A percentile compares a stretch with the other conserved stretches of the same genome.
Conservation (phyloP, 1,139 yeast species). For the Hyphopichia buzzinii region DNA sequence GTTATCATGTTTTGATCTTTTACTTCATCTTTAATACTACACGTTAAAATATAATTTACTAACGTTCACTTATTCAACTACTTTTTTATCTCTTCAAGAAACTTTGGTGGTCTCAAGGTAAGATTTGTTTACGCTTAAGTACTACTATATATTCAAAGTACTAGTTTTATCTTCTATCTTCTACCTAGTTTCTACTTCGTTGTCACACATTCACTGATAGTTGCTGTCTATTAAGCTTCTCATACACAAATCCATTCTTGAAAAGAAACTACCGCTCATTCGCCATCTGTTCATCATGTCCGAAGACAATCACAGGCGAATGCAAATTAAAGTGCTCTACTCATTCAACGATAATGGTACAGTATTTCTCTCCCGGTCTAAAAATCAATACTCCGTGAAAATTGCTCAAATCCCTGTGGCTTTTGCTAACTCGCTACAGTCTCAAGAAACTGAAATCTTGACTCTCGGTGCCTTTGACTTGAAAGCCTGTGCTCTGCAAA, state of each 20-base stretch:
- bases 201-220: too few relatives aligned
- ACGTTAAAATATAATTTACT: not conserved
- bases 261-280: too few relatives aligned
- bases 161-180: too few relatives aligned
- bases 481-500: slow-evolving; percentile 49
- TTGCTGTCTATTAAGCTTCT: too few relatives aligned
- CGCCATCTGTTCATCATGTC: not conserved
- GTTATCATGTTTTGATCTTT: not conserved
- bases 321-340: slow-evolving; percentile 58
- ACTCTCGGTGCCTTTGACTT: slow-evolving; percentile 59
- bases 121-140: too few relatives aligned
- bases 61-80: too few relatives aligned
- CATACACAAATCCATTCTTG: too few relatives aligned
- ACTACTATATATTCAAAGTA: too few relatives aligned
- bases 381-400: slow-evolving; percentile 42
- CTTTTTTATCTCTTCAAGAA: too few relatives aligned
- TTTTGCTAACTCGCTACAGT: slow-evolving; percentile 15
- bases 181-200: too few relatives aligned
- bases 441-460: slow-evolving; percentile 32
- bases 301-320: slow-evolving; percentile 29
- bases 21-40: not conserved
- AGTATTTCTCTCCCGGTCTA: slow-evolving; percentile 58
- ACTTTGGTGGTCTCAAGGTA: too few relatives aligned
- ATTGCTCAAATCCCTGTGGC: slow-evolving; percentile 43
- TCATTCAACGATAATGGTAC: slow-evolving; percentile 58